A percentile compares a stretch with the other conserved stretches of the same genome.
These are phyloP conservation scores for Lachnellula arida DNA, from an alignment of 2,329 filamentous ascomycete species.

Conservation along the genomic window DNA sequence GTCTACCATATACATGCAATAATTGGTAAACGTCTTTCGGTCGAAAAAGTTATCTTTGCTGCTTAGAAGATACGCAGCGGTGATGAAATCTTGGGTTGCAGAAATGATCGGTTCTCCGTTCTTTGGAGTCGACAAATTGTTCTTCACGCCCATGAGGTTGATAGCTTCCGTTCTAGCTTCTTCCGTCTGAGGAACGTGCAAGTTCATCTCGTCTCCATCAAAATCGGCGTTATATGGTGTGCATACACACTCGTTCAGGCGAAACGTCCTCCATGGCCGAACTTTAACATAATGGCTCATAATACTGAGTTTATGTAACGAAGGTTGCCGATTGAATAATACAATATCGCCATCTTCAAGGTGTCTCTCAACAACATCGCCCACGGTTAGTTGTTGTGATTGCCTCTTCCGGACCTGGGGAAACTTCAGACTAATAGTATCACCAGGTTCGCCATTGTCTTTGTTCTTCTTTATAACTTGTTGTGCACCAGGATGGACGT, in stretches of 20 bases:
- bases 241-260: conserved; percentile 96
- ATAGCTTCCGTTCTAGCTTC: conserved; percentile 94
- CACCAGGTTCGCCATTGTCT: conserved; percentile 40
- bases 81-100: conserved; percentile 99
- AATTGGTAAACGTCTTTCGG: conserved; percentile 78
- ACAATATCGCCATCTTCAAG: conserved; percentile 94
- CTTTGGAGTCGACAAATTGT: conserved; percentile 93
- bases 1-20: conserved; percentile 92
- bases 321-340: conserved; percentile 96
- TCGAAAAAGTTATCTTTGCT: conserved; percentile 93
- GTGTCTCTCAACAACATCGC: conserved; percentile 90
- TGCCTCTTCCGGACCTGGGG: conserved; percentile 59
- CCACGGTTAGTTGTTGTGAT: conserved; percentile 71
- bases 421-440: conserved; percentile 72
- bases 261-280: conserved; percentile 90
- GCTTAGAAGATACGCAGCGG: conserved; percentile 84
- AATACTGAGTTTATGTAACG: conserved; percentile 97
- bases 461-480: conserved; percentile 63
- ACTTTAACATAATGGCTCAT: conserved; percentile 93
- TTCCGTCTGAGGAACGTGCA: conserved; percentile 96
- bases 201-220: conserved; percentile 98
- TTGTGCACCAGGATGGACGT: conserved; percentile 84
- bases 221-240: conserved; percentile 99
- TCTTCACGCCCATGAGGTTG: conserved; percentile 94
- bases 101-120: conserved; percentile 98